Evolutionary conservation across 179 eudicot species (phyloP).

Genomic region (Vitellaria paradoxa): DNA sequence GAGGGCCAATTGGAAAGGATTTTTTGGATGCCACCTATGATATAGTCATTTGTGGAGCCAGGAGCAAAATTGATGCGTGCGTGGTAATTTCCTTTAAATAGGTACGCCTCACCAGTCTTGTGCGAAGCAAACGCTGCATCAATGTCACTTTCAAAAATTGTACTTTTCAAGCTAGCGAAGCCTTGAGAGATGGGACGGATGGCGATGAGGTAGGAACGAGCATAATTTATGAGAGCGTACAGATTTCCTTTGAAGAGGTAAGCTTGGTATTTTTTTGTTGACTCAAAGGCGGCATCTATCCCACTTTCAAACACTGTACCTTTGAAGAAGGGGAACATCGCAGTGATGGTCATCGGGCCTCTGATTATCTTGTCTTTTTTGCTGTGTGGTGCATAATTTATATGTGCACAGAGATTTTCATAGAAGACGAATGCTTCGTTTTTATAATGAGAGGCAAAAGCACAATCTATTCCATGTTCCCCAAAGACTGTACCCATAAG

Average conservation of each 20-base stretch:
- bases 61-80: conserved; percentile 2
- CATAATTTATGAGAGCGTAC: background rate
- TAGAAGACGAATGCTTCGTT: conserved; percentile 4
- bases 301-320: conserved; percentile 1
- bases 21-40: background rate
- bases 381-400: background rate
- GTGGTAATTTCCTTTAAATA: background rate
- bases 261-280: background rate
- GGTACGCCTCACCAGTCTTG: background rate
- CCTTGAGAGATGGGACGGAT: background rate
- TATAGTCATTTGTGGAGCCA: background rate
- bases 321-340: conserved; percentile 8
- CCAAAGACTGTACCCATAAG: background rate
- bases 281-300: background rate
- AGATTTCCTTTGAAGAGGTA: background rate
- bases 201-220: background rate
- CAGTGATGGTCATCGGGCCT: conserved; percentile 8
- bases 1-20: background rate
- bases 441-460: background rate
- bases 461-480: background rate
- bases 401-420: conserved; percentile 8
- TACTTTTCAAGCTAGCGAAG: background rate
- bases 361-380: conserved; percentile 4
- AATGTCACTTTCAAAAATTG: conserved; percentile 6
- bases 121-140: background rate